phyloP scores from a whole-genome alignment of 768 basidiomycete species.

The Multifurca ochricompacta region DNA sequence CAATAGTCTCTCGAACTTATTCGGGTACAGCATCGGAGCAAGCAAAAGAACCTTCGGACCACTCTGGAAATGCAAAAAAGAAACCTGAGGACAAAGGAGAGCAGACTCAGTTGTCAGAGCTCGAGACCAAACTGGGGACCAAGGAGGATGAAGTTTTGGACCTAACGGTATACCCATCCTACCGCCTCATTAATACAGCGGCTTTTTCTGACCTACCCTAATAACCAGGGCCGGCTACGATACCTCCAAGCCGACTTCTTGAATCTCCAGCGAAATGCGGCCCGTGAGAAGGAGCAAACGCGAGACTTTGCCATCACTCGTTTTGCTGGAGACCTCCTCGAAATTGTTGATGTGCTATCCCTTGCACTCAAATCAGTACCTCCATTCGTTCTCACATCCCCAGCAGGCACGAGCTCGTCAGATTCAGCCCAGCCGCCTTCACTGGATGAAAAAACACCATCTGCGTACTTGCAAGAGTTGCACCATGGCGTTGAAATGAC shows the following conservation, averaged over 20 bases:
- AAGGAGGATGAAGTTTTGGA: constrained; percentile 80
- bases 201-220: constrained; percentile 14
- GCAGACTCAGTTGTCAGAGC: constrained; percentile 27
- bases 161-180: constrained; percentile 53
- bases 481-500: constrained; percentile 88
- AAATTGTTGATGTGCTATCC: constrained; percentile 84
- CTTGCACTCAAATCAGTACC: constrained; percentile 81
- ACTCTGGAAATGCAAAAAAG: constrained; percentile 26
- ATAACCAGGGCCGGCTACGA: constrained; percentile 68
- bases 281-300: constrained; percentile 86
- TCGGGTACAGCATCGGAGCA: constrained; percentile 45
- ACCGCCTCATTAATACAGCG: not conserved
- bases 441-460: constrained; percentile 42
- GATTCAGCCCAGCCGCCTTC: constrained; percentile 3
- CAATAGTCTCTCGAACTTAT: constrained; percentile 39
- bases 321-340: constrained; percentile 85
- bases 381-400: constrained; percentile 33
- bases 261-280: constrained; percentile 88
- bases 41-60: constrained; percentile 24
- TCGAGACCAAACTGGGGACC: constrained; percentile 56
- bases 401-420: constrained; percentile 11
- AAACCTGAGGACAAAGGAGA: constrained; percentile 22
- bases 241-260: constrained; percentile 94
- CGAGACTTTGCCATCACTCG: constrained; percentile 88
- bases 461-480: constrained; percentile 58